Base-by-base conservation (phyloP, 108 stramenopile species). In the Stephanodiscus minutulus region DNA sequence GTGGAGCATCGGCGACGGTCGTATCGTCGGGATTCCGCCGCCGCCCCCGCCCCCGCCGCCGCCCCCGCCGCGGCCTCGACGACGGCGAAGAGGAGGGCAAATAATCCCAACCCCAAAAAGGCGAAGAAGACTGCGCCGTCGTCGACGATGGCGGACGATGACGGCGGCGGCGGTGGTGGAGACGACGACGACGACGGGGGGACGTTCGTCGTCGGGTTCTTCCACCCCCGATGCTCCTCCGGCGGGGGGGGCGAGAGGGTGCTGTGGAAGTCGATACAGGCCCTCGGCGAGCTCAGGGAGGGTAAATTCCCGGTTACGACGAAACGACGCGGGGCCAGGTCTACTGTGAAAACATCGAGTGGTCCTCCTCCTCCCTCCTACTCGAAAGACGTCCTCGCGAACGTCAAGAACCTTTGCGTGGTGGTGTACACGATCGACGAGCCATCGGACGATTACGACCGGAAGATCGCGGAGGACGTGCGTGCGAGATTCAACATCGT, bases 181-280 rank as follows among this genome's bases (percentile, higher is more conserved):
- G 3, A 17, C n/a, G 58, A 64, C n/a, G 24, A 54, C 58, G 27
- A 66, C 24, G 55, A 74, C 11, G 24, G 46, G 7, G 59, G 46
- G 6, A 18, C 77, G 36, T 79, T 79, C 18, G 39, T 67, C 21
- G 58, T 89, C 25, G 95, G 80, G 43, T 95, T 97, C 70, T 95
- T 93, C 72, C 96, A 97, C 83, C 96, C 96, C 2, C 66, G 87
- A 66, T 92, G 91, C 46, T 83, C 85, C 46, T 79, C 82, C 29
- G 98, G 98, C 6, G 99, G 99, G 17, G 99, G 99, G 17, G 99
- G 99, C 7, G 99, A 99, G 77, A 91, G 99, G 8, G 99, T 99
- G 7, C 73, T 99, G 28, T 99, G 99, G 99, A 87, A 94, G 55
- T 87, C 89, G 18, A 81, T 98, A 56, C 83, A 91, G 69, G 84